Percentiles rank a stretch among this genome's conserved stretches.
These are phyloP conservation scores for Jackrogersella multiformis DNA, from an alignment of 495 filamentous ascomycete species.

Conservation along the genomic window DNA sequence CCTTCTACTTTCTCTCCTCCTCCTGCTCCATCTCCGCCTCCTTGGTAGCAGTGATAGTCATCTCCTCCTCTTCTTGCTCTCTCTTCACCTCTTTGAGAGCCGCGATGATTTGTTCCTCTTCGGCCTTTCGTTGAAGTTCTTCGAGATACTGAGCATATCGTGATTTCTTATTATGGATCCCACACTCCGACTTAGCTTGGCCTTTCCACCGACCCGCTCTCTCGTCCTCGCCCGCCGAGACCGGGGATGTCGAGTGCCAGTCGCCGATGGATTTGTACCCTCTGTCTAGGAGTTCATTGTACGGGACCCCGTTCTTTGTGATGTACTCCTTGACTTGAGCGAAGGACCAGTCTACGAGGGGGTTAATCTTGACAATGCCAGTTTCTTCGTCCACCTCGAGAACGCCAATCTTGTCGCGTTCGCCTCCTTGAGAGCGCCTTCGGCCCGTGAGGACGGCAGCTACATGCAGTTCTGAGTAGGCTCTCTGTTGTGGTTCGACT, in stretches of 20 bases:
- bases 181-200: conserved; percentile 92
- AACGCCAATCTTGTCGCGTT: conserved; percentile 86
- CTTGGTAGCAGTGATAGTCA: too few species aligned
- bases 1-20: too few species aligned
- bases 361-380: conserved; percentile 96
- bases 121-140: conserved; percentile 75
- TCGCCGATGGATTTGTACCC: conserved; percentile 98
- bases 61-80: conserved; percentile 22
- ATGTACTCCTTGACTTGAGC: conserved; percentile 88
- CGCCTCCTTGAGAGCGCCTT: conserved; percentile 89
- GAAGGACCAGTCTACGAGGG: conserved; percentile 96
- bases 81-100: conserved; percentile 50
- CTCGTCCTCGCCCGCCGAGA: conserved; percentile 92
- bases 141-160: conserved; percentile 87
- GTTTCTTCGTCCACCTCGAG: conserved; percentile 88
- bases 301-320: conserved; percentile 85
- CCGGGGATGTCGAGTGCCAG: conserved; percentile 95
- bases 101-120: conserved; percentile 65
- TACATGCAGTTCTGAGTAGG: conserved; percentile 87
- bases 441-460: conserved; percentile 95
- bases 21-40: too few species aligned
- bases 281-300: conserved; percentile 87
- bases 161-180: conserved; percentile 95
- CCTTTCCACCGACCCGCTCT: conserved; percentile 98
- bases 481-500: conserved; percentile 93